A percentile compares a stretch with the other conserved stretches of the same genome.
Conservation (phyloP, 805 yeast genomes). For the Pichia eremophila region DNA sequence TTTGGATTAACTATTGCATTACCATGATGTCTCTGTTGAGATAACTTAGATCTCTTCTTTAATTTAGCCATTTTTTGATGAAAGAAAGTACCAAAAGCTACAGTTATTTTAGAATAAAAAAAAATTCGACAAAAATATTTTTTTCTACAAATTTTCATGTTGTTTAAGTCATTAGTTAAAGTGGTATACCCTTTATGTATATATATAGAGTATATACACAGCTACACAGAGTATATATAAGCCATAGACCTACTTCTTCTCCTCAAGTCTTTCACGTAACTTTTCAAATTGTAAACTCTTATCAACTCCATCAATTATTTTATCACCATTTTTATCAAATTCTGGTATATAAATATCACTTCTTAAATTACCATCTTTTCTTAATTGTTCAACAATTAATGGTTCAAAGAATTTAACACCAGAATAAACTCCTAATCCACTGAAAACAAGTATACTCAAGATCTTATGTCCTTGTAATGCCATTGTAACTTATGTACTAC, state of each 20-base stretch:
- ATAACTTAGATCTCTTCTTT: slow-evolving; percentile 53
- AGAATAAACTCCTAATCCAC: slow-evolving; percentile 35
- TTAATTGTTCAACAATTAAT: slow-evolving; percentile 53
- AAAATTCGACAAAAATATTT: no score
- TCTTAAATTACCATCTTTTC: slow-evolving; percentile 57
- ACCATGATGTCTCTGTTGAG: slow-evolving; percentile 20
- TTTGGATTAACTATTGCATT: slow-evolving; percentile 6
- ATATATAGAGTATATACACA: neutral
- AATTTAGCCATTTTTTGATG: slow-evolving; percentile 56
- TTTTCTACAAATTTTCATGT: no score
- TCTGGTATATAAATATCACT: slow-evolving; percentile 49
- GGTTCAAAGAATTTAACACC: slow-evolving; percentile 71
- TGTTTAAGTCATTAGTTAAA: no score
- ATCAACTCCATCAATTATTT: slow-evolving; percentile 18
- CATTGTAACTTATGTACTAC: neutral
- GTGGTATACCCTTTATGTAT: neutral
- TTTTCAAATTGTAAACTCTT: slow-evolving; percentile 14
- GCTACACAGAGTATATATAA: neutral
- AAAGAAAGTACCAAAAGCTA: no score
- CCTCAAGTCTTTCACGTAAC: slow-evolving; percentile 13
- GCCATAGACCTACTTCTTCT: slow-evolving; percentile 7
- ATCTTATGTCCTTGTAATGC: slow-evolving; percentile 12
- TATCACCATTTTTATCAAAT: slow-evolving; percentile 36
- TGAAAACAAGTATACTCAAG: slow-evolving; percentile 20
- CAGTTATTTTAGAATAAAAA: no score